A percentile compares a stretch with the other conserved stretches of the same genome.
phyloP scores from a whole-genome alignment of 169 alveolate species.

The Babesia ovis region DNA sequence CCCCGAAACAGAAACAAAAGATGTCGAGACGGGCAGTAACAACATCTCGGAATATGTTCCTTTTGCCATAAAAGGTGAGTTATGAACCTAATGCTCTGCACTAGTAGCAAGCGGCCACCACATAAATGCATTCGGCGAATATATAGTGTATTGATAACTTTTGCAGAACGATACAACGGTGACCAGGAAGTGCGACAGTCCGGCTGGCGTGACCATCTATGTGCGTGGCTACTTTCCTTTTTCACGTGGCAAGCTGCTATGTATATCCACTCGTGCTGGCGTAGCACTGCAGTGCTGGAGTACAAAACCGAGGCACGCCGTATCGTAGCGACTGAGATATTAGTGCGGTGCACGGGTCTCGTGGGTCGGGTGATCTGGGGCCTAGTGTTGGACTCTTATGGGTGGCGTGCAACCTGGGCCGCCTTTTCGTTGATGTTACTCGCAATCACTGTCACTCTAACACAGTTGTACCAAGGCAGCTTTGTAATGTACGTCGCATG shows the following conservation, averaged over 20 bases:
- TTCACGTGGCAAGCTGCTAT: conserved; percentile 54
- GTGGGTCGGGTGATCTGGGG: conserved; percentile 67
- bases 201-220: conserved; percentile 22
- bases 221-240: conserved; percentile 48
- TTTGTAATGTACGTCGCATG: conserved; percentile 38
- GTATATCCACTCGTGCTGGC: conserved; percentile 60
- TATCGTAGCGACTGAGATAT: conserved; percentile 16
- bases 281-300: conserved; percentile 41
- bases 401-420: conserved; percentile 62
- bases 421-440: conserved; percentile 7
- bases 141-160: too few relatives aligned
- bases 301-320: conserved; percentile 11
- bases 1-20: neutral
- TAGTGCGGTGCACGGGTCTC: conserved; percentile 16
- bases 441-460: conserved; percentile 21
- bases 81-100: too few relatives aligned
- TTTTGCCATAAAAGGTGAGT: conserved; percentile 47
- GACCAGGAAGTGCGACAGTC: neutral
- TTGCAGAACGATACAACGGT: neutral
- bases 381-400: conserved; percentile 41
- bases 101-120: too few relatives aligned
- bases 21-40: neutral
- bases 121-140: too few relatives aligned
- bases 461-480: conserved; percentile 27
- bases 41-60: conserved; percentile 52